A percentile compares a stretch with the other conserved stretches of the same genome.
Evolutionary conservation across 1,284 basidiomycete species (phyloP).

Genomic region (Rhodotorula sp.): DNA sequence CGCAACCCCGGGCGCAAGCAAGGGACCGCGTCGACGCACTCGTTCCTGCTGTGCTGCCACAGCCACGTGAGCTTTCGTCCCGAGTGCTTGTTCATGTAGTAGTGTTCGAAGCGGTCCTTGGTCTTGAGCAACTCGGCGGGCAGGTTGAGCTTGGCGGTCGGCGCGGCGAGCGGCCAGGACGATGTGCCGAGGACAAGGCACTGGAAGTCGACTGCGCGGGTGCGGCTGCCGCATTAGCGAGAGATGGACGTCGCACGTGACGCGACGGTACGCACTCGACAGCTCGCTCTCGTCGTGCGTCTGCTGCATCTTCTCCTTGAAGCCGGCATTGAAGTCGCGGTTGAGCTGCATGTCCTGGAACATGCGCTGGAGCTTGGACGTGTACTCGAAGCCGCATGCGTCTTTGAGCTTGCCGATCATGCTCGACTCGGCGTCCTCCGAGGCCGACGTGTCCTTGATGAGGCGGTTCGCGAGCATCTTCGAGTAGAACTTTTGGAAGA

Average conservation of each 20-base stretch:
- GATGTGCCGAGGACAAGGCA: slow-evolving; percentile 93
- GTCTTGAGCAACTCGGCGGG: slow-evolving; percentile 81
- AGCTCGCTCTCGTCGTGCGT: slow-evolving; percentile 65
- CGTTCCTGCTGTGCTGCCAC: slow-evolving; percentile 97
- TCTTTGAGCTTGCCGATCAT: slow-evolving; percentile 99
- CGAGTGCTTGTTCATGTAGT: slow-evolving; percentile 85
- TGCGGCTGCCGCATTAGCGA: neutral
- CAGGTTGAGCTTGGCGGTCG: slow-evolving; percentile 79
- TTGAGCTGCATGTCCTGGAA: slow-evolving; percentile 91
- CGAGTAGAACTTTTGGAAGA: slow-evolving; percentile 99
- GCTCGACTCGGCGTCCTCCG: slow-evolving; percentile 93
- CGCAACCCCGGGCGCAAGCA: neutral
- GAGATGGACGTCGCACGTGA: neutral
- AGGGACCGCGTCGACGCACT: slow-evolving; percentile 49
- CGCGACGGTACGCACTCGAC: slow-evolving; percentile 39
- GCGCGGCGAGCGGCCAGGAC: slow-evolving; percentile 84
- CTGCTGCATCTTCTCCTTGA: slow-evolving; percentile 89
- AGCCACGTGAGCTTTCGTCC: slow-evolving; percentile 96
- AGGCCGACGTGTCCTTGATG: slow-evolving; percentile 87
- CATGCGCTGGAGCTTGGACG: slow-evolving; percentile 96
- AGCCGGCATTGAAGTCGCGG: slow-evolving; percentile 93
- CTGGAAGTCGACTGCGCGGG: slow-evolving; percentile 68
- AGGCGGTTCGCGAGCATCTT: slow-evolving; percentile 94
- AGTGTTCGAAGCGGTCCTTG: slow-evolving; percentile 88
- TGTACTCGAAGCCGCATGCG: slow-evolving; percentile 97